Evolutionary conservation across 2,329 filamentous ascomycete genomes (phyloP).

Genomic region (Cercospora zeina): DNA sequence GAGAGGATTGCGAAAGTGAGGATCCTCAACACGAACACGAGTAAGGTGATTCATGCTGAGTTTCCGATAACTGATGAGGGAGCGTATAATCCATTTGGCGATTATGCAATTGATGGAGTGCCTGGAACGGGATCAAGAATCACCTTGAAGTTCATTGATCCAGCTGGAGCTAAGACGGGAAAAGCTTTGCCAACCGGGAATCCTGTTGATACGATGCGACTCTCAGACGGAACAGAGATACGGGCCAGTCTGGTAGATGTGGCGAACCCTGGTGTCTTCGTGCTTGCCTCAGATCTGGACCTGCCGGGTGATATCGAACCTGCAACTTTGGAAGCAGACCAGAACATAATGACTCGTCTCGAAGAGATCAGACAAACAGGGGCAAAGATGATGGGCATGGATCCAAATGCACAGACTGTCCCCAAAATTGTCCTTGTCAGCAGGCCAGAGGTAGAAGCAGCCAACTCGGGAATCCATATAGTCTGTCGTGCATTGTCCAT

Average conservation of each 20-base stretch:
- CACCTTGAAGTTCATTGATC: slow-evolving; percentile 61
- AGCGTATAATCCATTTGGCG: slow-evolving; percentile 45
- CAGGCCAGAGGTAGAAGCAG: slow-evolving; percentile 26
- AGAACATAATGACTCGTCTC: slow-evolving; percentile 52
- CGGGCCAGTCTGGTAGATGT: slow-evolving; percentile 62
- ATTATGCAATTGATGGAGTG: slow-evolving; percentile 65
- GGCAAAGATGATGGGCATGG: slow-evolving; percentile 62
- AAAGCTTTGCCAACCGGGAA: slow-evolving; percentile 62
- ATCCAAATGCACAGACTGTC: slow-evolving; percentile 52
- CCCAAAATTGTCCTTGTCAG: slow-evolving; percentile 64
- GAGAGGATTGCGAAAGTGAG: slow-evolving; percentile 50
- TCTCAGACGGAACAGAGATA: slow-evolving; percentile 44
- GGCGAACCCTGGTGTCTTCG: slow-evolving; percentile 64
- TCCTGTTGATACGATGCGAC: slow-evolving; percentile 51
- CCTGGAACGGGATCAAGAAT: slow-evolving; percentile 59
- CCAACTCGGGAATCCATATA: slow-evolving; percentile 38
- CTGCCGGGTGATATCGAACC: slow-evolving; percentile 56
- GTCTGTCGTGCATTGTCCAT: slow-evolving; percentile 49
- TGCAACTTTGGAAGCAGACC: slow-evolving; percentile 54
- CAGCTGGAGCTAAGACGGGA: slow-evolving; percentile 64
- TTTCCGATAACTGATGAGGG: slow-evolving; percentile 57
- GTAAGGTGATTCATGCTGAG: slow-evolving; percentile 60
- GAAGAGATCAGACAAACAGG: slow-evolving; percentile 61
- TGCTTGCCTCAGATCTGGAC: slow-evolving; percentile 56
- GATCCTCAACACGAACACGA: slow-evolving; percentile 71